Evolutionary conservation across 73 alveolate species (phyloP).

Genomic region (Tetrahymena borealis): DNA sequence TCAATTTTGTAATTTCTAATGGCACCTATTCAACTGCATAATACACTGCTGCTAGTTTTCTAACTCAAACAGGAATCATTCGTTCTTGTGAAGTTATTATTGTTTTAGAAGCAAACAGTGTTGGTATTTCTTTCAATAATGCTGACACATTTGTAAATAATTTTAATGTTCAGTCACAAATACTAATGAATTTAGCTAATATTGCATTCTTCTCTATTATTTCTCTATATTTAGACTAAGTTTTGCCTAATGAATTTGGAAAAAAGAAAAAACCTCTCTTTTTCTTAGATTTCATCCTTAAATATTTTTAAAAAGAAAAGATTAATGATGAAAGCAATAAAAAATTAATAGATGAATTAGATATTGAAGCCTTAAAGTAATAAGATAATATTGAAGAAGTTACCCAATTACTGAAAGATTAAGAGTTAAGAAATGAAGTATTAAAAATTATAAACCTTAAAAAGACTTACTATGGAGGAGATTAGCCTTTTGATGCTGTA

Average conservation of each 20-base stretch:
- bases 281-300: constrained; percentile 17
- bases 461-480: constrained; percentile 67
- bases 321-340: not conserved
- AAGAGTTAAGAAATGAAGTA: constrained; percentile 58
- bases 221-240: constrained; percentile 50
- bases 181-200: constrained; percentile 31
- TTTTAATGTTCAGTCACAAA: constrained; percentile 10
- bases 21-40: constrained; percentile 8
- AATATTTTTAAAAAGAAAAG: constrained; percentile 15
- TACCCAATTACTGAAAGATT: constrained; percentile 29
- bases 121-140: constrained; percentile 26
- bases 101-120: constrained; percentile 40
- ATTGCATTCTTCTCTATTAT: constrained; percentile 34
- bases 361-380: not conserved
- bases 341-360: not conserved
- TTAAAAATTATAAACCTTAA: constrained; percentile 47
- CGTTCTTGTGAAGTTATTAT: constrained; percentile 43
- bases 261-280: not conserved
- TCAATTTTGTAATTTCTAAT: constrained; percentile 45
- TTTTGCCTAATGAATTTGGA: constrained; percentile 52
- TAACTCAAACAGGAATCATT: constrained; percentile 50
- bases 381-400: constrained; percentile 32
- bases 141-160: constrained; percentile 16
- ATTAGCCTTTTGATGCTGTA: constrained; percentile 63
- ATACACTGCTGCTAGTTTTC: constrained; percentile 38